Base-by-base conservation (phyloP, 495 filamentous ascomycete genomes). In the Talaromyces borbonicus region DNA sequence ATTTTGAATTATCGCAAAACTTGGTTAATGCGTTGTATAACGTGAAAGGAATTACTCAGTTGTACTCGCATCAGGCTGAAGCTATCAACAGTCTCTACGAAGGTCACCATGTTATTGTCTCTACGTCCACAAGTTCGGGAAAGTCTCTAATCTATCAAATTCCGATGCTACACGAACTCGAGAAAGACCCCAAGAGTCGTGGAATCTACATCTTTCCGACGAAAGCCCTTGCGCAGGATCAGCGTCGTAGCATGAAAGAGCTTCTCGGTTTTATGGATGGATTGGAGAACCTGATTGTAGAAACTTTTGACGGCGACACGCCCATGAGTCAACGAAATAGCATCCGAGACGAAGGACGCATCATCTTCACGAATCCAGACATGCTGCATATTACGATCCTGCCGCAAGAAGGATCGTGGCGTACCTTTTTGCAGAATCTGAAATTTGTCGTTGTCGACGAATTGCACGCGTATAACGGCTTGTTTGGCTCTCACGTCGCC, bases 151-250 rank as follows among this genome's bases (percentile, higher is more conserved):
- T 97, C 44, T 99, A 97, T 56, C 93, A 97, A 55, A 70, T 99
- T 15, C 92, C 92, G 0, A 90, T 97, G 51, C 67, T 99, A 20
- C 82, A 95, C 57, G 85, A 83, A 22, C 71, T 99, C 8, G 90
- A 97, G 61, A 69, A 75, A 33, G 85, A 96, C 52, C 60, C 56
- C 3, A 71, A 82, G 37, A 83, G 86, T 33, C 70, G 90, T 52
- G 90, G 92, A 8, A 87, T 99, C 82, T 97, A 95, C 57, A 95
- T 99, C 18, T 99, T 98, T 49, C 92, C 92, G 1, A 99, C 92
- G 2, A 99, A 99, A 65, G 92, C 92, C 8, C 69, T 99, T 11
- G 92, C 92, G 2, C 92, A 99, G 60, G 92, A 97, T 64, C 92
- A 99, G 62, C 78, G 79, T 55, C 74, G 92, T 48, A 94, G 90